Percentiles rank a stretch among this genome's conserved stretches.
phyloP scores from a whole-genome alignment of 2,329 filamentous ascomycete species.

The Alternaria arborescens region DNA sequence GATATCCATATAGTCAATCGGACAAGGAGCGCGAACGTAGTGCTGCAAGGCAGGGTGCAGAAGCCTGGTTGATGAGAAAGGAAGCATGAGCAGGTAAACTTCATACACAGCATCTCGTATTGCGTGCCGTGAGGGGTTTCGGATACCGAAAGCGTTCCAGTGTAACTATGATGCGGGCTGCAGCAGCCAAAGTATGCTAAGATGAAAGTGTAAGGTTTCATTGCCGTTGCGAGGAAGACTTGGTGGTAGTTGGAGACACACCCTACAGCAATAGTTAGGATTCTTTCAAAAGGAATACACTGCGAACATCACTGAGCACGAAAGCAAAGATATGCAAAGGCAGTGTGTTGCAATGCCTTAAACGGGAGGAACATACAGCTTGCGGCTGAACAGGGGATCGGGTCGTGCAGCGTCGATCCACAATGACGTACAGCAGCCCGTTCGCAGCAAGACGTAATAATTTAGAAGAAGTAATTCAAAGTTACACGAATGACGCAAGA shows the following conservation, averaged over 20 bases:
- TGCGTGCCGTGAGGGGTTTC: neutral
- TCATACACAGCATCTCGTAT: neutral
- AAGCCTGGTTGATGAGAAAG: neutral
- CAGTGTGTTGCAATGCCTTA: neutral
- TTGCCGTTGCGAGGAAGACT: neutral
- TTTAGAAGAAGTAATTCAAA: constrained; percentile 1
- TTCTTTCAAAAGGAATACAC: neutral
- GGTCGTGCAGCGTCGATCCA: constrained; percentile 15
- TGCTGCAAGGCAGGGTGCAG: neutral
- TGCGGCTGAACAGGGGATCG: constrained; percentile 1
- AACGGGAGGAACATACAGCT: constrained; percentile 1
- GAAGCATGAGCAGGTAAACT: neutral
- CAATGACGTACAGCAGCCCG: constrained; percentile 9
- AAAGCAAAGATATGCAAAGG: neutral
- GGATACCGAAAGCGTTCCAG: neutral
- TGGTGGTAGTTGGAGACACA: neutral
- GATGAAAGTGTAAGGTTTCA: neutral
- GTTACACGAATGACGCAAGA: constrained; percentile 5
- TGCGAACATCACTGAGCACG: neutral
- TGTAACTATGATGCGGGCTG: neutral
- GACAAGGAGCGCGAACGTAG: neutral
- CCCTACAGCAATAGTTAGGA: neutral
- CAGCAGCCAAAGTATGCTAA: neutral
- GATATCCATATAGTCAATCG: neutral
- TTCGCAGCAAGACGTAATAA: constrained; percentile 1